Base-by-base conservation (phyloP, 192 early-diverging fungal species). In the Phycomyces nitens region DNA sequence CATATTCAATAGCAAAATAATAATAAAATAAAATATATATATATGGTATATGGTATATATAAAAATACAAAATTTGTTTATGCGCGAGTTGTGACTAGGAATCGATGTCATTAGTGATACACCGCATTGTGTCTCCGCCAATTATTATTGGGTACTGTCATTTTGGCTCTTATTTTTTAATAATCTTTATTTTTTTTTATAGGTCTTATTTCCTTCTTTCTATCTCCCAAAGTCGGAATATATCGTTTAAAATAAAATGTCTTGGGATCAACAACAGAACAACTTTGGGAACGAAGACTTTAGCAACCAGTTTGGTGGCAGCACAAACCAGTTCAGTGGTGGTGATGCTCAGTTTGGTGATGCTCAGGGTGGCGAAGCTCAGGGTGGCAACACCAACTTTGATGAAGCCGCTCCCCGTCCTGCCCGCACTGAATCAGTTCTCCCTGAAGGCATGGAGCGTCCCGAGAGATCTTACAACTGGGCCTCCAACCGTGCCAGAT, bases 401-500 rank as follows among this genome's bases (percentile, higher is more conserved):
- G 20, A n/a, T 1, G 57, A 41, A 22, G 60, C 11, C 8, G 18
- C 41, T 9, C 38, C 44, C 29, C 41, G 43, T 38, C 43, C 44
- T 60, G 47, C 65, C 26, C 65, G 65, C 34, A 43, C 56, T 22
- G 62, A 53, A 22, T 20, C 44, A n/a, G 44, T 39, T 18, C 21
- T 39, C 38, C 50, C 24, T 23, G 62, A 63, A 42, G 26, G 39
- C 5, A 23, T 40, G 20, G 38, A 53, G 21, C 50, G 53, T 11
- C 60, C 60, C 10, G 27, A 43, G 20, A 53, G 64, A 26, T 41
- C 50, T 15, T 73, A 68, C 54, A 73, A 73, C 15, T 84, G 82
- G 82, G 78, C 82, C 4, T 77, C 82, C 8, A 74, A 71, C 24
- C 69, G 74, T 40, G 56, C 52, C 26, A 69, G 80, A 16, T 84